Percentiles rank a stretch among this genome's conserved stretches.
Conservation (phyloP, 345 rosid species). For the Citrus australasica region DNA sequence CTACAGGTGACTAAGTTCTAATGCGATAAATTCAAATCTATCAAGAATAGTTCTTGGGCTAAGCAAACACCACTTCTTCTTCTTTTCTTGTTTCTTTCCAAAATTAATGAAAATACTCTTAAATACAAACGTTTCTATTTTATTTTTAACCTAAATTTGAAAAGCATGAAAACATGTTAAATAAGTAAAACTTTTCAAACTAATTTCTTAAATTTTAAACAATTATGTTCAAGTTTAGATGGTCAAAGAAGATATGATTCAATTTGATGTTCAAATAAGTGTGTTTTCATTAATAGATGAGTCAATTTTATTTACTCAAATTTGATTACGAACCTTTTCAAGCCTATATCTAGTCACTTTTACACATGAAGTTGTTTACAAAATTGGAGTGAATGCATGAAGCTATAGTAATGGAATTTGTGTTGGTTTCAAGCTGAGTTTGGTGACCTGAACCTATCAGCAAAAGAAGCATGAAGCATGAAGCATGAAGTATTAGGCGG, state of each 20-base stretch:
- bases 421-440: not conserved
- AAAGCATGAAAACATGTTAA: no score
- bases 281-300: not conserved
- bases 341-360: not conserved
- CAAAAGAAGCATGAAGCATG: not conserved
- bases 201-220: no score
- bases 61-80: no score
- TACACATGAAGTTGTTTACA: not conserved
- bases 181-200: no score
- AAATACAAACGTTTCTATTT: no score
- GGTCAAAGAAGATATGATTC: not conserved
- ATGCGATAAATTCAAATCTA: no score
- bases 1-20: no score
- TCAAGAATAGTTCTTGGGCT: no score
- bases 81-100: no score
- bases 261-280: not conserved
- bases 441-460: slow-evolving; percentile 17
- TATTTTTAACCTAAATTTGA: no score
- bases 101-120: no score
- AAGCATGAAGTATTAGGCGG: not conserved
- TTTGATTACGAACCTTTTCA: not conserved
- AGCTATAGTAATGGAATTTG: not conserved
- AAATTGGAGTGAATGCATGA: no score
- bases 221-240: not conserved
- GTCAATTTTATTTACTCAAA: not conserved